These are phyloP conservation scores for Scheffersomyces quercinus DNA, from an alignment of 1,139 yeast species.

Conservation along the genomic window DNA sequence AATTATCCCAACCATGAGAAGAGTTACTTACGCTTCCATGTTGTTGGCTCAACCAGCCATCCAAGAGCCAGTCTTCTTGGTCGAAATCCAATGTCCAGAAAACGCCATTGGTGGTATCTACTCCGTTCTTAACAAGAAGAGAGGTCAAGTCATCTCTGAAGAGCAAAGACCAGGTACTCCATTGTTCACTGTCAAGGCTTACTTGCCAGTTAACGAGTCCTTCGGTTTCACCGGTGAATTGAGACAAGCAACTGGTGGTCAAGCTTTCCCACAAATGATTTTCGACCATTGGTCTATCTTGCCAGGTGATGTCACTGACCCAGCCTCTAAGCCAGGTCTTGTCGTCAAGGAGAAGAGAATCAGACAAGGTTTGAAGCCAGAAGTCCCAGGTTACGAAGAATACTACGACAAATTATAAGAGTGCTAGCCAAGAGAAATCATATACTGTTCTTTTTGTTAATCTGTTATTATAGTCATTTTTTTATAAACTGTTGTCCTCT, in stretches of 20 bases:
- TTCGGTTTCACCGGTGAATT: conserved; percentile 99
- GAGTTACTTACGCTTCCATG: conserved; percentile 98
- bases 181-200: conserved; percentile 97
- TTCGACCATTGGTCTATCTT: conserved; percentile 97
- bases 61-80: conserved; percentile 99
- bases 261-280: conserved; percentile 99
- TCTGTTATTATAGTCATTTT: background rate
- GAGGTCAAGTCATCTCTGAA: conserved; percentile 99
- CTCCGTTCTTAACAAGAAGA: conserved; percentile 99
- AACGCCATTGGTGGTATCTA: conserved; percentile 99
- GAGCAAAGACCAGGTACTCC: conserved; percentile 99
- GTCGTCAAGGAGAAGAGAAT: conserved; percentile 89
- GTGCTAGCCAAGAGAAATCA: background rate
- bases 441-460: conserved; percentile 1
- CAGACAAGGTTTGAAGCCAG: conserved; percentile 97
- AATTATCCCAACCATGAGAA: conserved; percentile 99
- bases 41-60: conserved; percentile 98
- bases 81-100: conserved; percentile 99
- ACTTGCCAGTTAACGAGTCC: conserved; percentile 99
- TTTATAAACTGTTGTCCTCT: background rate
- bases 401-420: conserved; percentile 97
- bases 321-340: conserved; percentile 90
- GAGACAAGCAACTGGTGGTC: conserved; percentile 99
- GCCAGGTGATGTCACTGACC: conserved; percentile 91
- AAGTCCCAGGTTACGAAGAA: conserved; percentile 99